Evolutionary conservation across 768 basidiomycete genomes (phyloP).

Genomic region (Boletellus emodensis): DNA sequence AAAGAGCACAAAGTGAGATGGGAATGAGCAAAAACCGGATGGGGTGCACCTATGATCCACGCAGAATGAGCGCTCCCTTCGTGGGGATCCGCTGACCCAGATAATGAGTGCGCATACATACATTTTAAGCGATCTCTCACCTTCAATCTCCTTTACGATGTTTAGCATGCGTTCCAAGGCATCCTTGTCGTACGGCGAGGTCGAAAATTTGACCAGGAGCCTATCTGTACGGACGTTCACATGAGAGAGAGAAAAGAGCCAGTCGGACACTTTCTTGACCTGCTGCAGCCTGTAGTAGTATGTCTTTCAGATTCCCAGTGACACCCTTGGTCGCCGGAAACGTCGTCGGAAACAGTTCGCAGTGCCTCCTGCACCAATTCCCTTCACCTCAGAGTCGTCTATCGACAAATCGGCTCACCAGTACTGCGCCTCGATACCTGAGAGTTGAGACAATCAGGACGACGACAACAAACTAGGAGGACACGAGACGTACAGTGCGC

Average conservation of each 20-base stretch:
- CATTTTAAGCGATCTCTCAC: slow-evolving; percentile 1
- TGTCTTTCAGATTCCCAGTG: slow-evolving; percentile 18
- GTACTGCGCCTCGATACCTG: slow-evolving; percentile 29
- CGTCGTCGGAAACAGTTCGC: slow-evolving; percentile 28
- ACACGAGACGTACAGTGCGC: slow-evolving; percentile 21
- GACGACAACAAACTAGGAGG: background rate
- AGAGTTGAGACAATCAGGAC: background rate
- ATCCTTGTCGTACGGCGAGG: slow-evolving; percentile 25
- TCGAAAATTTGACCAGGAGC: slow-evolving; percentile 30
- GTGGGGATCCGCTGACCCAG: slow-evolving; percentile 6
- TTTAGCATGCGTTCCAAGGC: slow-evolving; percentile 25
- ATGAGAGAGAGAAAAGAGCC: background rate
- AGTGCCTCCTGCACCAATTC: slow-evolving; percentile 23
- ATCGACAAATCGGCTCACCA: slow-evolving; percentile 16
- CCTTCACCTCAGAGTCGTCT: background rate
- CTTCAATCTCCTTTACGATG: slow-evolving; percentile 27
- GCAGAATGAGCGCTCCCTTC: slow-evolving; percentile 12
- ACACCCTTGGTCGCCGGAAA: slow-evolving; percentile 17
- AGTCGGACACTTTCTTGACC: slow-evolving; percentile 5
- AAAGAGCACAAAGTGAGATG: slow-evolving; percentile 1
- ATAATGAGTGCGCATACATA: background rate
- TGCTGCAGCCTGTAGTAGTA: slow-evolving; percentile 29
- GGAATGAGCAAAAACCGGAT: background rate
- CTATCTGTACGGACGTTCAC: slow-evolving; percentile 16
- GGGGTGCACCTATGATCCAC: slow-evolving; percentile 25